phyloP scores from a whole-genome alignment of 768 basidiomycete species.

The Macrolepiota dolichaula region DNA sequence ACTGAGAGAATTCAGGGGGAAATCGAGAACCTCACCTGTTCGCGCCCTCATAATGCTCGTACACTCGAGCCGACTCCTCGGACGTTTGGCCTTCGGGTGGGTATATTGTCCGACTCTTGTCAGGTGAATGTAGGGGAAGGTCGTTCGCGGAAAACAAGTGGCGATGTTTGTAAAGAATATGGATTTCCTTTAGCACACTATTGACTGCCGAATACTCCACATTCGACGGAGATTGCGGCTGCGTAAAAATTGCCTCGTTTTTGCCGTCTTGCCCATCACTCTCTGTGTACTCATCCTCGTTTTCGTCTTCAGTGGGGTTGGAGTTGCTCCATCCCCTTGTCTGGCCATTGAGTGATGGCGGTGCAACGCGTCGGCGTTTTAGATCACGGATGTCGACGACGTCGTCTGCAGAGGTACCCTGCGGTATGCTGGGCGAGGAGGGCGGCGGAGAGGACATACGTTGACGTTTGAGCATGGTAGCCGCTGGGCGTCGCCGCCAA shows the following conservation, averaged over 20 bases:
- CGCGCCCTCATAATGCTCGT: conserved; percentile 55
- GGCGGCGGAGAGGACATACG: conserved; percentile 42
- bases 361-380: conserved; percentile 53
- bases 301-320: conserved; percentile 23
- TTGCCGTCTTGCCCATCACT: conserved; percentile 21
- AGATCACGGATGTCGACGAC: conserved; percentile 25
- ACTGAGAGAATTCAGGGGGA: background rate
- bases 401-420: conserved; percentile 23
- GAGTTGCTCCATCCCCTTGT: conserved; percentile 41
- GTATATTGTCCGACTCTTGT: background rate
- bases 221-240: conserved; percentile 1
- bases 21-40: conserved; percentile 47
- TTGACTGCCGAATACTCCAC: conserved; percentile 61
- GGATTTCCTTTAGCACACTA: conserved; percentile 64
- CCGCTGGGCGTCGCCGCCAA: background rate
- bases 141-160: conserved; percentile 33
- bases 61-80: conserved; percentile 45
- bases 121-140: conserved; percentile 2
- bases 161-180: conserved; percentile 65
- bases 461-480: conserved; percentile 52
- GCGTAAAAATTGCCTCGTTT: conserved; percentile 16
- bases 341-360: conserved; percentile 52
- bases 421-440: conserved; percentile 8
- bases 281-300: conserved; percentile 28
- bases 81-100: background rate